phyloP scores from a whole-genome alignment of 257 asterid species.

The Salvia rosmarinus region DNA sequence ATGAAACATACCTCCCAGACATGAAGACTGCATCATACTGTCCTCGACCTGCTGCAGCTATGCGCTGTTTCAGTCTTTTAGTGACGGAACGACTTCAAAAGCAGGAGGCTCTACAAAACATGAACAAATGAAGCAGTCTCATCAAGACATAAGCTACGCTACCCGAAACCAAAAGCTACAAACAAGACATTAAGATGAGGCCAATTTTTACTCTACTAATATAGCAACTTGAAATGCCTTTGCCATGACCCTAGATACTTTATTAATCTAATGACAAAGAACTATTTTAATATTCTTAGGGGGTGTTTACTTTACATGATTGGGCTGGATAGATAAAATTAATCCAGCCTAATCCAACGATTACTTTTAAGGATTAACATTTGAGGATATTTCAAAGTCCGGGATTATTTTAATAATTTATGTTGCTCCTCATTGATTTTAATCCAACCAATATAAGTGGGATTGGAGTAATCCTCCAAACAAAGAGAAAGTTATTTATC shows the following conservation, averaged over 20 bases:
- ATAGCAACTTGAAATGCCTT: not conserved
- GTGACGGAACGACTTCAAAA: constrained; percentile 88
- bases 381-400: no score
- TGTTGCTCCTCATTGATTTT: no score
- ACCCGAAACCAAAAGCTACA: not conserved
- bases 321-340: no score
- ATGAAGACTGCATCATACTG: constrained; percentile 88
- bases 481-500: no score
- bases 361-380: no score
- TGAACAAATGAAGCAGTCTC: not conserved
- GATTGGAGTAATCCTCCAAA: no score
- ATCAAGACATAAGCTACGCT: not conserved
- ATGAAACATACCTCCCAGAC: constrained; percentile 80
- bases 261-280: not conserved
- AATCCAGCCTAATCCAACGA: no score
- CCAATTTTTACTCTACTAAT: not conserved
- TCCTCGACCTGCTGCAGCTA: constrained; percentile 82
- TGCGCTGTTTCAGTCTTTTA: constrained; percentile 80
- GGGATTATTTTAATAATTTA: no score
- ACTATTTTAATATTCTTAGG: not conserved
- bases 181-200: not conserved
- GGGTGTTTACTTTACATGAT: no score
- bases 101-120: constrained; percentile 77
- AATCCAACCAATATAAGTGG: no score
- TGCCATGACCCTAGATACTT: not conserved